Base-by-base conservation (phyloP, 148 eudicot species). In the Rheum nobile region DNA sequence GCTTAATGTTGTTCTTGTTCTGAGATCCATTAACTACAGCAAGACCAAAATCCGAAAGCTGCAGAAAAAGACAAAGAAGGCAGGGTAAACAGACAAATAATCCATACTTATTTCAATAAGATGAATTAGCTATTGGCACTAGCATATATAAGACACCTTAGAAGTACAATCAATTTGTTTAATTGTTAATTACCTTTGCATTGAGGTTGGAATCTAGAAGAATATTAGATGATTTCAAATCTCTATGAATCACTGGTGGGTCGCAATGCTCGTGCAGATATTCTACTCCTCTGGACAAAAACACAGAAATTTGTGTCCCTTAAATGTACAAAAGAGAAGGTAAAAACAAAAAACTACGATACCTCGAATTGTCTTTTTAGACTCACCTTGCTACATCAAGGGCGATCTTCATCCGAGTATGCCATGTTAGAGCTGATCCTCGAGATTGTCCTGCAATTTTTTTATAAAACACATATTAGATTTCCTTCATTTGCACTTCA, bases 41-140 rank as follows among this genome's bases (percentile, higher is more conserved):
- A 6, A 93, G 83, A 24, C 96, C 96, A 75, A 93, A 93, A 85
- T 93, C 93, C 0, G 98, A 88, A 67, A 93, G 84, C 98, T 93
- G 82, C 35, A 13, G 28, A 16, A 55, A 72, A 37, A 19, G 74
- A 68, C 42, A 44, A 57, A 37, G n/a, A 14, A 28, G 22, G 31
- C 24, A 50, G 35, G 34, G 16, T 28, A 59, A 48, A 3, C 67
- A 59, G 67, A 10, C 32, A 59, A 59, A 59, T 59, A 59, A 13
- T 41, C 34, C 34, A 59, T 26, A 28, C 34, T 59, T 59, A 48
- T 19, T 48, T 16, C 4, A 48, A 21, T 68, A 11, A 42, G 76
- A 41, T 19, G 52, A 61, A 75, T 65, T 65, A 34, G 4, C 17
- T 65, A 65, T 65, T 34, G 16, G 39, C 38, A 63, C 38, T 63